Percentiles rank a stretch among this genome's conserved stretches.
These are phyloP conservation scores for Hypoxylon sp. DNA, from an alignment of 2,329 filamentous ascomycete species.

Conservation along the genomic window DNA sequence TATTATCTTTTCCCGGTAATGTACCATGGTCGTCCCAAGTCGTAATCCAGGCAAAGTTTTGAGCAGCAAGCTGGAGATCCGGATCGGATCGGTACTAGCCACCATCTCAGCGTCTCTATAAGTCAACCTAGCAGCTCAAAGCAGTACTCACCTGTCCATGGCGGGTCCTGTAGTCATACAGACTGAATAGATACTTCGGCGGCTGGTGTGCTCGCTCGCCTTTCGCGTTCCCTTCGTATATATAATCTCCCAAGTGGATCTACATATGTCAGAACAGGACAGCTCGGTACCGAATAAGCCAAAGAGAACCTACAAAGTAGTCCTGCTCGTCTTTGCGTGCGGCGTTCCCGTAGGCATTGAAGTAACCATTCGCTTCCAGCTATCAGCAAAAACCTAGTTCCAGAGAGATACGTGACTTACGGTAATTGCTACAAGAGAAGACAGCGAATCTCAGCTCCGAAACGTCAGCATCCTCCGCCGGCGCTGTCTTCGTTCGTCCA, in stretches of 20 bases:
- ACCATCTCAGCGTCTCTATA: conserved; percentile 1
- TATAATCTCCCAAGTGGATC: conserved; percentile 64
- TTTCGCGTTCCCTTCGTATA: conserved; percentile 69
- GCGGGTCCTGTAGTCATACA: conserved; percentile 60
- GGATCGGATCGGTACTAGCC: conserved; percentile 57
- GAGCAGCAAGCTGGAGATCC: conserved; percentile 57
- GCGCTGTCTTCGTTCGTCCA: conserved; percentile 54
- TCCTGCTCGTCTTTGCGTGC: conserved; percentile 60
- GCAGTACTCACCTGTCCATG: conserved; percentile 51
- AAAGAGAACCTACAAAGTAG: conserved; percentile 57
- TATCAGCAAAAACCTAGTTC: conserved; percentile 6
- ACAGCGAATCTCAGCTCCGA: conserved; percentile 51
- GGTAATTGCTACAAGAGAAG: conserved; percentile 53
- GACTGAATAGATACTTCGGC: conserved; percentile 50
- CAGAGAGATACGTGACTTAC: conserved; percentile 38
- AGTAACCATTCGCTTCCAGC: conserved; percentile 59
- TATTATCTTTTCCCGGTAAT: conserved; percentile 30
- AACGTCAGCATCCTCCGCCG: conserved; percentile 47
- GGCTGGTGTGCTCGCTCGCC: conserved; percentile 49
- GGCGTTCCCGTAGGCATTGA: conserved; percentile 61
- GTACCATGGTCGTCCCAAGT: conserved; percentile 60
- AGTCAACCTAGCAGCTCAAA: background rate
- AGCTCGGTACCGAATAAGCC: background rate
- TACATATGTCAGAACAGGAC: conserved; percentile 2
- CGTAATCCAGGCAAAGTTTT: conserved; percentile 60